Percentiles rank a stretch among this genome's conserved stretches.
Evolutionary conservation across 768 basidiomycete genomes (phyloP).

Genomic region (Leccinum subgranulosum): DNA sequence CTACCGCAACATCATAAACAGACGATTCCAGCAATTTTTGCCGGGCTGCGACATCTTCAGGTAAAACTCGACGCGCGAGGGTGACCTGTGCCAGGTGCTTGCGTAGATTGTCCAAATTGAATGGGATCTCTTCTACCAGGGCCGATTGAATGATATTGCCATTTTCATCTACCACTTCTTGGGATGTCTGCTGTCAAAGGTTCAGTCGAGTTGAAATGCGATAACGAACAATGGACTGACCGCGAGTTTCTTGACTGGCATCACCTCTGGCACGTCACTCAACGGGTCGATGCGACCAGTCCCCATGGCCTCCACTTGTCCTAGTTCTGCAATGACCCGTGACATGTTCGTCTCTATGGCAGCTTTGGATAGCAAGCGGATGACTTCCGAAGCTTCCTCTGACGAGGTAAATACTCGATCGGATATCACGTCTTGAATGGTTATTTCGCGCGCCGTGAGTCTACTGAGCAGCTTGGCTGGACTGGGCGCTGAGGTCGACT

Average conservation of each 20-base stretch:
- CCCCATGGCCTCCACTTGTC: conserved; percentile 49
- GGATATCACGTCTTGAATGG: conserved; percentile 50
- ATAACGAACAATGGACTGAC: conserved; percentile 23
- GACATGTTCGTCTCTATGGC: conserved; percentile 56
- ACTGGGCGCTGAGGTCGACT: conserved; percentile 12
- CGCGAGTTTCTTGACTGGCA: conserved; percentile 52
- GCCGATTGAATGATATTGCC: conserved; percentile 19
- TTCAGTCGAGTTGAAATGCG: neutral
- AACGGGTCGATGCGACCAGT: conserved; percentile 40
- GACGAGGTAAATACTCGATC: conserved; percentile 54
- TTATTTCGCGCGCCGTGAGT: conserved; percentile 48
- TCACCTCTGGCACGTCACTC: conserved; percentile 54
- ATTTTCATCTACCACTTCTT: neutral
- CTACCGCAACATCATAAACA: conserved; percentile 29
- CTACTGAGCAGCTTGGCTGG: conserved; percentile 39
- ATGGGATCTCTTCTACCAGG: conserved; percentile 49
- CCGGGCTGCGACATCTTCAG: conserved; percentile 65
- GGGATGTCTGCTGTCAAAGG: conserved; percentile 5
- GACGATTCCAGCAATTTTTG: conserved; percentile 57
- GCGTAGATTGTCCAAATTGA: conserved; percentile 71
- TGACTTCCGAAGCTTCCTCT: conserved; percentile 52
- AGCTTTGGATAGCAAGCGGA: conserved; percentile 54
- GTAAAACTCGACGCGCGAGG: conserved; percentile 59
- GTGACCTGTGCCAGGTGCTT: conserved; percentile 62
- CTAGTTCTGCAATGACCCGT: conserved; percentile 53